These are phyloP conservation scores for Scedosporium dehoogii DNA, from an alignment of 2,329 filamentous ascomycete genomes.

Conservation along the genomic window DNA sequence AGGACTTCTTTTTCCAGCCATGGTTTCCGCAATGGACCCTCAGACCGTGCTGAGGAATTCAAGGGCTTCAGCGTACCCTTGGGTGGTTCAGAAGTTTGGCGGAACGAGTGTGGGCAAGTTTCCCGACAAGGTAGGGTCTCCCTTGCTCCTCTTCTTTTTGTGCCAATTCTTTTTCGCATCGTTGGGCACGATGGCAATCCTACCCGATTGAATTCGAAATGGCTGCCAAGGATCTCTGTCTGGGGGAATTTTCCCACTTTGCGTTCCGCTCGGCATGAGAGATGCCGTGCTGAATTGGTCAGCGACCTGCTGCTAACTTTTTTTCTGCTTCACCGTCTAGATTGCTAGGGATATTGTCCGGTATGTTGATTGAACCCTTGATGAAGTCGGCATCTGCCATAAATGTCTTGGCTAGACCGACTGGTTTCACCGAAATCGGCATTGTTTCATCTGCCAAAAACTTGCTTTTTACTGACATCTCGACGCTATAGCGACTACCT, in stretches of 20 bases:
- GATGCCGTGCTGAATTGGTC: not conserved
- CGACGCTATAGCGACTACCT: slow-evolving; percentile 26
- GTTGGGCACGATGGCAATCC: not conserved
- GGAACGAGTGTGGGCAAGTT: slow-evolving; percentile 96
- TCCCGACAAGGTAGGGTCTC: slow-evolving; percentile 50
- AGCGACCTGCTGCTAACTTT: too few relatives aligned
- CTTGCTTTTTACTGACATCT: not conserved
- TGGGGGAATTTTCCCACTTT: not conserved
- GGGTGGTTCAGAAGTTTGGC: slow-evolving; percentile 92
- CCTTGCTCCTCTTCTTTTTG: not conserved
- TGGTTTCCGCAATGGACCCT: not conserved
- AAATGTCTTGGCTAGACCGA: not conserved
- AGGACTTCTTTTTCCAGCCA: too few relatives aligned
- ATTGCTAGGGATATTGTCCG: slow-evolving; percentile 33
- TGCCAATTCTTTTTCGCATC: not conserved
- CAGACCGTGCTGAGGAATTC: not conserved
- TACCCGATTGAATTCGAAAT: not conserved
- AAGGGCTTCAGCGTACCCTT: slow-evolving; percentile 28
- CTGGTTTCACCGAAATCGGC: too few relatives aligned
- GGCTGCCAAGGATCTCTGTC: too few relatives aligned
- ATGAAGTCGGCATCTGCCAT: not conserved
- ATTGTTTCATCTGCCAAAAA: not conserved
- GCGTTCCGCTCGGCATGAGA: not conserved
- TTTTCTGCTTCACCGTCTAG: slow-evolving; percentile 14
- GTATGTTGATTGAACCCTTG: slow-evolving; percentile 16